Evolutionary conservation across 208 protist genomes (phyloP).

Genomic region (Phytomonas serpens): DNA sequence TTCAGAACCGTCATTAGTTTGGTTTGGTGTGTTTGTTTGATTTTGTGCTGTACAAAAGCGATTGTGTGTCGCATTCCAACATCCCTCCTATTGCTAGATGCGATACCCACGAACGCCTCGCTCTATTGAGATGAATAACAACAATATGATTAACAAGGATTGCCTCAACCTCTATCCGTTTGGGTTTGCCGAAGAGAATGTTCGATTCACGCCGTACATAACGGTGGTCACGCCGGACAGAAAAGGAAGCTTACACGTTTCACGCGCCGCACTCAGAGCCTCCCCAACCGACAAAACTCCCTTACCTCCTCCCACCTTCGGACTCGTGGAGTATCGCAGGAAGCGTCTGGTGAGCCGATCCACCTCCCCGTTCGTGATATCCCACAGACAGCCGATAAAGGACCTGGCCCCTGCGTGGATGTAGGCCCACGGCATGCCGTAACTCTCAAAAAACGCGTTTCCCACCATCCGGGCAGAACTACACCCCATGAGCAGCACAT

Average conservation of each 20-base stretch:
- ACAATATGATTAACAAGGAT: slow-evolving; percentile 1
- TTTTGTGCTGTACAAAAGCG: background rate
- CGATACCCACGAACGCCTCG: background rate
- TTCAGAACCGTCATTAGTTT: background rate
- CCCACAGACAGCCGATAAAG: slow-evolving; percentile 64
- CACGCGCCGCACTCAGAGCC: slow-evolving; percentile 33
- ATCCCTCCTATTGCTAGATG: background rate
- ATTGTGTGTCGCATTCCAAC: background rate
- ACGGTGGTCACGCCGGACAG: slow-evolving; percentile 48
- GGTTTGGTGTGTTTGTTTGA: background rate
- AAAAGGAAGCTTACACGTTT: slow-evolving; percentile 43
- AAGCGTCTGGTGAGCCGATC: slow-evolving; percentile 53
- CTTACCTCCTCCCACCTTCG: too few relatives aligned
- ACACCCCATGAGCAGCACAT: slow-evolving; percentile 77
- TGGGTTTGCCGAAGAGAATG: slow-evolving; percentile 2
- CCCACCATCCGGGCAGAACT: slow-evolving; percentile 48
- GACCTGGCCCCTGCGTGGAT: slow-evolving; percentile 53
- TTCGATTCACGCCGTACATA: slow-evolving; percentile 43
- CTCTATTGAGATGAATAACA: too few relatives aligned
- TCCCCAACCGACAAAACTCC: slow-evolving; percentile 10
- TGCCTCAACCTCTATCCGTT: background rate
- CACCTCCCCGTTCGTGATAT: slow-evolving; percentile 75
- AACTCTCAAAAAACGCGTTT: slow-evolving; percentile 25
- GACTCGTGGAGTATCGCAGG: slow-evolving; percentile 10
- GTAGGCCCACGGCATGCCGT: slow-evolving; percentile 64